Percentiles rank a stretch among this genome's conserved stretches.
These are phyloP conservation scores for Hura crepitans DNA, from an alignment of 441 rosid genomes.

Conservation along the genomic window DNA sequence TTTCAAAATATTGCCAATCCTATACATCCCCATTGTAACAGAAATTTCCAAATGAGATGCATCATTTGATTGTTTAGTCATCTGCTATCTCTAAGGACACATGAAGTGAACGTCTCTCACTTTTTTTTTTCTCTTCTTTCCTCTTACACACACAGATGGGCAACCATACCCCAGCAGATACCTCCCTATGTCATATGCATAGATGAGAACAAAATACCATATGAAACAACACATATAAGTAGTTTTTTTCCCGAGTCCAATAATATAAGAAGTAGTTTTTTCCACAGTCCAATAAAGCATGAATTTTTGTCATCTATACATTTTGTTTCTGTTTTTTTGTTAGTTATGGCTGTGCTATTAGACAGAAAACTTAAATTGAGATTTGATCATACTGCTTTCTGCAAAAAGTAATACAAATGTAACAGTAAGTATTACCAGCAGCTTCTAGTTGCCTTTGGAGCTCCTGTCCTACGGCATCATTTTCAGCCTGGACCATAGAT, in stretches of 20 bases:
- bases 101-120: no score
- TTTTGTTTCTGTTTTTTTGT: neutral
- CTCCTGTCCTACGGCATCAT: conserved; percentile 77
- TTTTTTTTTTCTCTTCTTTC: neutral
- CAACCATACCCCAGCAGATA: neutral
- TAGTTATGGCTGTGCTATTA: neutral
- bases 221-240: neutral
- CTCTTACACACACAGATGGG: neutral
- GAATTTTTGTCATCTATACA: neutral
- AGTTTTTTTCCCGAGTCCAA: no score
- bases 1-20: neutral
- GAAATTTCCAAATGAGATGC: neutral
- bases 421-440: conserved; percentile 45
- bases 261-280: no score
- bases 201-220: neutral
- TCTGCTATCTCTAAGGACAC: neutral
- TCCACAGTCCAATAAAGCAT: neutral
- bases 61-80: neutral
- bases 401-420: neutral
- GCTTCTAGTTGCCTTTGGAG: conserved; percentile 90
- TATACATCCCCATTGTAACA: neutral
- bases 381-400: neutral
- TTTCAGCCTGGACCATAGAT: conserved; percentile 50
- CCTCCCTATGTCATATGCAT: neutral
- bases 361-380: neutral